Evolutionary conservation across 345 rosid species (phyloP).

Genomic region (Gossypium mustelinum): DNA sequence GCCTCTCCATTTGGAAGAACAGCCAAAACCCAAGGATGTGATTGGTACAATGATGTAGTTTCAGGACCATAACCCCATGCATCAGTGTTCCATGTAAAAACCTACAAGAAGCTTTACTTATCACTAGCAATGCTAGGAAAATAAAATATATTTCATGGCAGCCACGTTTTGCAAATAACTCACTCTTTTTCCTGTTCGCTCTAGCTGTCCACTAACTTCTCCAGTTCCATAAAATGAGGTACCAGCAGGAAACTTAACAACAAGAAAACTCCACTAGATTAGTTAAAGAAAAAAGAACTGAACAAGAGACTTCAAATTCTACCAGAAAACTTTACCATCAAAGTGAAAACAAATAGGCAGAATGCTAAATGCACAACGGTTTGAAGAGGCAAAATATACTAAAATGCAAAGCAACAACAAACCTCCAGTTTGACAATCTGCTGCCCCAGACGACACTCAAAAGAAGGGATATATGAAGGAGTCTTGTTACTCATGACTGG

Average conservation of each 20-base stretch:
- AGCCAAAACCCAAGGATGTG: constrained; percentile 93
- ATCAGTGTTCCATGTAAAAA: constrained; percentile 86
- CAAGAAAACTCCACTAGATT: constrained; percentile 14
- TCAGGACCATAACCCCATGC: constrained; percentile 85
- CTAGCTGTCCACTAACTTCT: constrained; percentile 91
- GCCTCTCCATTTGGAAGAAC: constrained; percentile 87
- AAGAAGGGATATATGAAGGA: constrained; percentile 58
- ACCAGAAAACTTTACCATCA: neutral
- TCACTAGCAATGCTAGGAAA: neutral
- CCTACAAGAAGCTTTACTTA: constrained; percentile 33
- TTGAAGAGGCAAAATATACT: neutral
- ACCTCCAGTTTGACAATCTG: constrained; percentile 77
- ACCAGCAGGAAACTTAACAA: constrained; percentile 64
- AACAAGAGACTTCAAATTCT: neutral
- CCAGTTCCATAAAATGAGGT: constrained; percentile 92
- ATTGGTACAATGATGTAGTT: constrained; percentile 88
- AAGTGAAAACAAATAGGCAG: neutral
- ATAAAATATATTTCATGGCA: neutral
- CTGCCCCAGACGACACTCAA: constrained; percentile 35
- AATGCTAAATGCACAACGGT: neutral
- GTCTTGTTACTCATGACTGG: constrained; percentile 30
- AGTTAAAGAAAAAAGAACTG: neutral
- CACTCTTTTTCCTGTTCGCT: constrained; percentile 87
- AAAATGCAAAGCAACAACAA: neutral
- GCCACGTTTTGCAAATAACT: constrained; percentile 22